Evolutionary conservation across 2,329 filamentous ascomycete species (phyloP).

Genomic region (Ophiostoma sp.): DNA sequence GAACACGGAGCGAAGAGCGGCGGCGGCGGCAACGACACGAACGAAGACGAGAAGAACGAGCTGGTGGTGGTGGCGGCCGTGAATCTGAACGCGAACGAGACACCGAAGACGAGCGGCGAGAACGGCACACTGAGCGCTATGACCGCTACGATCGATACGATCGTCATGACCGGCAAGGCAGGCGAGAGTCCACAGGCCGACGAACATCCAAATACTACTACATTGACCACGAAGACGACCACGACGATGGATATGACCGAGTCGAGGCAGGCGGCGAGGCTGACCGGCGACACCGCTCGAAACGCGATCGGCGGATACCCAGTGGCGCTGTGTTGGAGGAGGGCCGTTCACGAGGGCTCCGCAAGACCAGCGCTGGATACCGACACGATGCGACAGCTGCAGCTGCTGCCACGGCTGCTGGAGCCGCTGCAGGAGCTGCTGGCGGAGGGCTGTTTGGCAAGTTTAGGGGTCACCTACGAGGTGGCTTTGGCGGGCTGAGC

Average conservation of each 20-base stretch:
- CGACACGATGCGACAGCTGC: not conserved
- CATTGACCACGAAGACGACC: slow-evolving; percentile 11
- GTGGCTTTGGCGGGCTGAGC: slow-evolving; percentile 46
- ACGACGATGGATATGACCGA: slow-evolving; percentile 26
- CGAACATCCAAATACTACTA: slow-evolving; percentile 9
- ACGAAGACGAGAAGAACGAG: slow-evolving; percentile 33
- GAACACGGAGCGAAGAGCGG: slow-evolving; percentile 9
- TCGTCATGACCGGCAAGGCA: not conserved
- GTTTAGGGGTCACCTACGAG: slow-evolving; percentile 38
- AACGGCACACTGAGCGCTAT: slow-evolving; percentile 23
- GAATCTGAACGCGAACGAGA: slow-evolving; percentile 23
- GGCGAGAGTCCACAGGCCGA: slow-evolving; percentile 3
- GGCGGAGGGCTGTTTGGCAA: not conserved
- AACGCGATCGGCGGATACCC: slow-evolving; percentile 57
- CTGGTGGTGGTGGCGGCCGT: not conserved
- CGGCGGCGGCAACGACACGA: slow-evolving; percentile 35
- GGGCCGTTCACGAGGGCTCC: slow-evolving; percentile 45
- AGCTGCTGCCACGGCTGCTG: not conserved
- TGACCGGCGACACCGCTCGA: slow-evolving; percentile 25
- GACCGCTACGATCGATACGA: not conserved
- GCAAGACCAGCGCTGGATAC: not conserved
- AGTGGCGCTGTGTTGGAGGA: slow-evolving; percentile 71
- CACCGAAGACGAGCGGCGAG: slow-evolving; percentile 19
- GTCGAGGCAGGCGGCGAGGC: slow-evolving; percentile 22
- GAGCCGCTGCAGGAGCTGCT: not conserved